Conservation (phyloP, 345 rosid species). For the Cardamine occulta region DNA sequence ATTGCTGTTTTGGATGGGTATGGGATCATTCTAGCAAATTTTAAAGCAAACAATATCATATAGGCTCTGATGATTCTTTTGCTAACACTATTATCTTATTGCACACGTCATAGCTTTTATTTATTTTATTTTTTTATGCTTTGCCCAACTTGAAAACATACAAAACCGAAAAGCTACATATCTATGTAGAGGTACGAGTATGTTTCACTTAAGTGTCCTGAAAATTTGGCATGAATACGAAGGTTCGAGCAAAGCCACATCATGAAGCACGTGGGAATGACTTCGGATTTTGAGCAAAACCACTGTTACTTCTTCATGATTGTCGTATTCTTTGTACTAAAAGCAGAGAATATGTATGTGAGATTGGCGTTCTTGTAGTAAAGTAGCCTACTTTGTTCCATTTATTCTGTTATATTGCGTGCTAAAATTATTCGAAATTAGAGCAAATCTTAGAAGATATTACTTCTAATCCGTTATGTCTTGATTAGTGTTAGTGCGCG, state of each 20-base stretch:
- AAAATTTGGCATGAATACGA: not conserved
- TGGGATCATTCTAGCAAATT: constrained; percentile 14
- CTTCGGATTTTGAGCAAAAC: constrained; percentile 4
- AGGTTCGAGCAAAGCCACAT: not conserved
- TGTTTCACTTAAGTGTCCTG: not conserved
- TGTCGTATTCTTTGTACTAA: constrained; percentile 1
- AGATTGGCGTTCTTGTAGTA: not conserved
- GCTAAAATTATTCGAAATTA: not conserved
- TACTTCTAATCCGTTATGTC: not conserved
- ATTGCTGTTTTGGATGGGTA: constrained; percentile 22
- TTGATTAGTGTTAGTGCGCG: not conserved
- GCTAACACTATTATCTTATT: constrained; percentile 18
- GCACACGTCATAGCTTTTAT: not conserved
- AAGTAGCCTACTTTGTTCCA: not conserved
- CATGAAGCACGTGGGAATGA: not conserved
- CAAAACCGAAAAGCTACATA: not conserved
- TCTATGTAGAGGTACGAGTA: constrained; percentile 13
- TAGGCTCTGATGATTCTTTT: constrained; percentile 24
- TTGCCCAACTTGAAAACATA: constrained; percentile 20
- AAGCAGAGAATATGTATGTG: not conserved
- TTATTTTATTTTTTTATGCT: not conserved
- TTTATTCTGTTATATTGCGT: not conserved
- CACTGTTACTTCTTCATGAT: not conserved
- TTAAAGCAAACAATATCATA: constrained; percentile 28
- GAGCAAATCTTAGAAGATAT: not conserved